A percentile compares a stretch with the other conserved stretches of the same genome.
Evolutionary conservation across 2,329 filamentous ascomycete genomes (phyloP).

Genomic region (Paracoccidioides lutzii): DNA sequence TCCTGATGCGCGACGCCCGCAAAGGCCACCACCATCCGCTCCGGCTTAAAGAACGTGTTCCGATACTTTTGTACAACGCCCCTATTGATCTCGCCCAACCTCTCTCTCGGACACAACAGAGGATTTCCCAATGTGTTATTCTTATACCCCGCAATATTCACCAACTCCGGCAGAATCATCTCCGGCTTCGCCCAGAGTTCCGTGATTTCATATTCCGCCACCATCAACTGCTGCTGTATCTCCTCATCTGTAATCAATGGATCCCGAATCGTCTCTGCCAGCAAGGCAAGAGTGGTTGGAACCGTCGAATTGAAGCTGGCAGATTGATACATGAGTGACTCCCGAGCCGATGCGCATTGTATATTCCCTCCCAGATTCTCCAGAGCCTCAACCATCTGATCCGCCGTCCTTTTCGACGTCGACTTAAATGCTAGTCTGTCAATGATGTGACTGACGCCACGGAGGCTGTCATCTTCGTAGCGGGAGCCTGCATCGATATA

Average conservation of each 20-base stretch:
- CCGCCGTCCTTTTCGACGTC: conserved; percentile 57
- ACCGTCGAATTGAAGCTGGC: conserved; percentile 95
- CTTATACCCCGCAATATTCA: conserved; percentile 91
- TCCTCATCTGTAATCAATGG: conserved; percentile 76
- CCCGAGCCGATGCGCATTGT: conserved; percentile 87
- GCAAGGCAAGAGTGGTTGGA: conserved; percentile 62
- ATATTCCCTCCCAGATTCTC: conserved; percentile 90
- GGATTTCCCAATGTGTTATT: conserved; percentile 94
- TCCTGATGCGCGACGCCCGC: conserved; percentile 74
- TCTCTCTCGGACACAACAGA: conserved; percentile 75
- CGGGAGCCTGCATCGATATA: conserved; percentile 92
- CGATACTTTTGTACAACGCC: conserved; percentile 65
- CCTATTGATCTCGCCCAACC: conserved; percentile 61
- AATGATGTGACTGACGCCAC: conserved; percentile 90
- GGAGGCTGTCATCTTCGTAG: conserved; percentile 74
- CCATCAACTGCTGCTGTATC: conserved; percentile 73
- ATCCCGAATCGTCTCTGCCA: conserved; percentile 87
- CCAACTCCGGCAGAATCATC: conserved; percentile 83
- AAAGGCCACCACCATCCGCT: conserved; percentile 88
- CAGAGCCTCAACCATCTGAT: conserved; percentile 76
- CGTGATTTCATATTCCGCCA: conserved; percentile 85
- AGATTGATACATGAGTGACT: conserved; percentile 97
- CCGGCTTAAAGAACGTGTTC: conserved; percentile 71
- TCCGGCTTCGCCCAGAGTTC: conserved; percentile 98
- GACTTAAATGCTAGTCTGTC: conserved; percentile 90